phyloP scores from a whole-genome alignment of 1,139 yeast species.

The Hanseniaspora gamundiae region DNA sequence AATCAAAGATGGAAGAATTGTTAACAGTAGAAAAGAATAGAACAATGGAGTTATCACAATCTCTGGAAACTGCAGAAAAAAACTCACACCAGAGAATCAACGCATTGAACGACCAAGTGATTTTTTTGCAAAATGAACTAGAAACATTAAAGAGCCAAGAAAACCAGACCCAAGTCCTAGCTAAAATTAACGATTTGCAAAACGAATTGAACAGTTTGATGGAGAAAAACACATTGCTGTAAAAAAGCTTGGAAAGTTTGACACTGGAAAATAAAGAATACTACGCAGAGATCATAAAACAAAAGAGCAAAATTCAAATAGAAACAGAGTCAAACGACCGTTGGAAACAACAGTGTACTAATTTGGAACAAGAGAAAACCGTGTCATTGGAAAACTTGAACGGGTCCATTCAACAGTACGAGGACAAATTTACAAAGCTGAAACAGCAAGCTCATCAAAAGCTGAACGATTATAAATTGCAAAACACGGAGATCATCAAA shows the following conservation, averaged over 20 bases:
- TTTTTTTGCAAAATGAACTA: conserved; percentile 32
- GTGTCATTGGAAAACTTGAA: neutral
- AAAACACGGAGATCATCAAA: neutral
- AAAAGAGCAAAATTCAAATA: neutral
- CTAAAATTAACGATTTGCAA: conserved; percentile 15
- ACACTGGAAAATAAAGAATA: neutral
- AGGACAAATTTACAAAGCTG: conserved; percentile 1
- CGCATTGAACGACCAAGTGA: conserved; percentile 30
- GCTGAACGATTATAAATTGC: neutral
- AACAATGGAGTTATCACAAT: too few relatives aligned
- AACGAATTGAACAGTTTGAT: neutral
- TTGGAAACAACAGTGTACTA: conserved; percentile 3
- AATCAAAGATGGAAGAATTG: conserved; percentile 27
- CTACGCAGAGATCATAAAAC: neutral
- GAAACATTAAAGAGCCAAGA: conserved; percentile 34
- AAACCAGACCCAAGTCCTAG: conserved; percentile 33
- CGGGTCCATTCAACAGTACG: neutral
- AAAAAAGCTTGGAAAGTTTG: conserved; percentile 4
- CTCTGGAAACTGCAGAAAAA: conserved; percentile 27
- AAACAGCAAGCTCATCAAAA: neutral
- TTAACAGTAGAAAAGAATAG: too few relatives aligned
- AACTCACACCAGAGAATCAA: conserved; percentile 34
- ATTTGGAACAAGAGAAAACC: conserved; percentile 2
- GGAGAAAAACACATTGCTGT: neutral
- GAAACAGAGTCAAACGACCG: neutral